These are phyloP conservation scores for Pythium phragmitis DNA, from an alignment of 352 stramenopile genomes.

Conservation along the genomic window DNA sequence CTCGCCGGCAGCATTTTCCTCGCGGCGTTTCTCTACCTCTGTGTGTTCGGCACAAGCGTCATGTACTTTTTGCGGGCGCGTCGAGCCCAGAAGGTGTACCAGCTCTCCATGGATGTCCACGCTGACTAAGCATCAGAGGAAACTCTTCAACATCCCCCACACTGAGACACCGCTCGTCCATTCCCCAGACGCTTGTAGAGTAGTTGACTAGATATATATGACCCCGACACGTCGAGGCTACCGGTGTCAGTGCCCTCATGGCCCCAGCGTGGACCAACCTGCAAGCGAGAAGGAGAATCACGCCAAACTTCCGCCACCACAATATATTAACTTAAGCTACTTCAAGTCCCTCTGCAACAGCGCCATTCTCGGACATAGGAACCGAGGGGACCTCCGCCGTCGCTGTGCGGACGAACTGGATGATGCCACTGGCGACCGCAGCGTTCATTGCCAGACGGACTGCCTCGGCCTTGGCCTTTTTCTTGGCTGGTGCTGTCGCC, in stretches of 20 bases:
- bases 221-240: slow-evolving; percentile 11
- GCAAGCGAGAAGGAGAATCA: neutral
- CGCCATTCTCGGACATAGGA: neutral
- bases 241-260: neutral
- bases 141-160: too few species aligned
- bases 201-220: slow-evolving; percentile 32
- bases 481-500: slow-evolving; percentile 62
- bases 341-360: slow-evolving; percentile 5
- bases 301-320: neutral
- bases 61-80: slow-evolving; percentile 83
- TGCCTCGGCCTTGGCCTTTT: slow-evolving; percentile 76
- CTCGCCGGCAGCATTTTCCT: slow-evolving; percentile 87
- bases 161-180: neutral
- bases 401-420: slow-evolving; percentile 2
- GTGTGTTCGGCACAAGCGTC: slow-evolving; percentile 81
- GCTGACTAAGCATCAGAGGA: slow-evolving; percentile 41
- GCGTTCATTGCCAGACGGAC: slow-evolving; percentile 67
- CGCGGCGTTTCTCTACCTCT: slow-evolving; percentile 81
- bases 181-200: slow-evolving; percentile 23
- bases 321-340: slow-evolving; percentile 19
- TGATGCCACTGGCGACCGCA: slow-evolving; percentile 46
- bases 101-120: slow-evolving; percentile 86
- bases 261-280: too few species aligned
- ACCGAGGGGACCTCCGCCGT: neutral
- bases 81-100: slow-evolving; percentile 84